Conservation (phyloP, 352 stramenopile species). For the Phytophthora ohioensis region DNA sequence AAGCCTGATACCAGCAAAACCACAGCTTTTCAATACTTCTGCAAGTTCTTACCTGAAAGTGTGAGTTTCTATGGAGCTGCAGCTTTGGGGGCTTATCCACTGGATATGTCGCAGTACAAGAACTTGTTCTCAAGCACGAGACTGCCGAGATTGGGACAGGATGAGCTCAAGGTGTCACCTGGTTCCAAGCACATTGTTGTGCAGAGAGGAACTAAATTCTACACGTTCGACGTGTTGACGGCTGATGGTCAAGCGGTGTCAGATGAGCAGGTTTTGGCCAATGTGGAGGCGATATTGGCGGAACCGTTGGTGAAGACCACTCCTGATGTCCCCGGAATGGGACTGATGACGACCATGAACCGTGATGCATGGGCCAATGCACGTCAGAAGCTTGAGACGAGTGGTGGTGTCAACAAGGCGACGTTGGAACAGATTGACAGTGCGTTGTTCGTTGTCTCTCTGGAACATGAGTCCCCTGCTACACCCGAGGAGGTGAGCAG, state of each 20-base stretch:
- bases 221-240: constrained; percentile 87
- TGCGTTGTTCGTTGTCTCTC: constrained; percentile 84
- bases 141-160: constrained; percentile 66
- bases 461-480: constrained; percentile 76
- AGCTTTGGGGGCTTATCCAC: constrained; percentile 83
- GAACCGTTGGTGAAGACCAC: constrained; percentile 58
- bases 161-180: constrained; percentile 75
- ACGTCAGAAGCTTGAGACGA: constrained; percentile 63
- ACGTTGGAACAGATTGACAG: constrained; percentile 87
- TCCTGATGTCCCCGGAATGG: constrained; percentile 57
- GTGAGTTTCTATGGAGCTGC: constrained; percentile 91
- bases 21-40: constrained; percentile 82
- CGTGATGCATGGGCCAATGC: constrained; percentile 85
- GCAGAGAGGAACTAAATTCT: constrained; percentile 88
- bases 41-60: constrained; percentile 81
- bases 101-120: constrained; percentile 95
- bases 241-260: constrained; percentile 61
- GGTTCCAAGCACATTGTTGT: constrained; percentile 86
- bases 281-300: constrained; percentile 85
- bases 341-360: constrained; percentile 84
- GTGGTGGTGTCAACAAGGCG: constrained; percentile 64
- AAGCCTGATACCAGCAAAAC: constrained; percentile 86
- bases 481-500: constrained; percentile 69
- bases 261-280: constrained; percentile 84
- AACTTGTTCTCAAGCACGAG: constrained; percentile 89